These are phyloP conservation scores for Trypanosoma brucei DNA, from an alignment of 208 protist species.

Conservation along the genomic window DNA sequence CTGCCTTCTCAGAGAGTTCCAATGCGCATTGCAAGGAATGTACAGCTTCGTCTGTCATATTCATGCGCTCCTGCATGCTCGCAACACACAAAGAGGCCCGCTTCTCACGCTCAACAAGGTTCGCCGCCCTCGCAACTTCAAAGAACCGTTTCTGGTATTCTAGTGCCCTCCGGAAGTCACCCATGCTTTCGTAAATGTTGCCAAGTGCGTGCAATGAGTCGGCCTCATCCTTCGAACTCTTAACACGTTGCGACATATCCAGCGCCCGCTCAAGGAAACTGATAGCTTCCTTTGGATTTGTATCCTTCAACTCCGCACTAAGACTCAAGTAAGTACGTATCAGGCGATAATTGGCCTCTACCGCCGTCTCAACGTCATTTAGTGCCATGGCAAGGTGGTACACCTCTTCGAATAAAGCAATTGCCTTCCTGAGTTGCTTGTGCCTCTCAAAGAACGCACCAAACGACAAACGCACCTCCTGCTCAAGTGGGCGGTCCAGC, in stretches of 20 bases:
- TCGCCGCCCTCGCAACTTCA: constrained; percentile 36
- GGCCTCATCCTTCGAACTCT: constrained; percentile 41
- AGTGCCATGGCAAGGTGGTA: constrained; percentile 59
- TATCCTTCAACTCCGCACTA: constrained; percentile 33
- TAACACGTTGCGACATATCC: constrained; percentile 33
- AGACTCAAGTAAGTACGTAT: constrained; percentile 65
- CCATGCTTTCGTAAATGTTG: constrained; percentile 60
- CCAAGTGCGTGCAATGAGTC: constrained; percentile 65
- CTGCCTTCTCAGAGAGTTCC: constrained; percentile 58
- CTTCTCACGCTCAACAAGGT: constrained; percentile 42
- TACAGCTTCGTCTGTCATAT: constrained; percentile 57
- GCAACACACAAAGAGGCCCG: constrained; percentile 63
- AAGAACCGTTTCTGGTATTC: constrained; percentile 66
- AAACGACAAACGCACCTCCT: constrained; percentile 43
- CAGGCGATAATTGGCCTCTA: constrained; percentile 45
- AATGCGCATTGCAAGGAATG: constrained; percentile 61
- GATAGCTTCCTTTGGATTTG: constrained; percentile 32
- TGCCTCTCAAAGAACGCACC: constrained; percentile 66
- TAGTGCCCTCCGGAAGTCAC: constrained; percentile 59
- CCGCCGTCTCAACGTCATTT: constrained; percentile 33
- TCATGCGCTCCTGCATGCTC: constrained; percentile 75
- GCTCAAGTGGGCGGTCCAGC: constrained; percentile 64
- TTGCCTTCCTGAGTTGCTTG: constrained; percentile 43
- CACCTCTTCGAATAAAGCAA: constrained; percentile 60
- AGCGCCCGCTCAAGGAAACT: constrained; percentile 50